These are phyloP conservation scores for Cystoisospora suis DNA, from an alignment of 169 alveolate genomes.

Conservation along the genomic window DNA sequence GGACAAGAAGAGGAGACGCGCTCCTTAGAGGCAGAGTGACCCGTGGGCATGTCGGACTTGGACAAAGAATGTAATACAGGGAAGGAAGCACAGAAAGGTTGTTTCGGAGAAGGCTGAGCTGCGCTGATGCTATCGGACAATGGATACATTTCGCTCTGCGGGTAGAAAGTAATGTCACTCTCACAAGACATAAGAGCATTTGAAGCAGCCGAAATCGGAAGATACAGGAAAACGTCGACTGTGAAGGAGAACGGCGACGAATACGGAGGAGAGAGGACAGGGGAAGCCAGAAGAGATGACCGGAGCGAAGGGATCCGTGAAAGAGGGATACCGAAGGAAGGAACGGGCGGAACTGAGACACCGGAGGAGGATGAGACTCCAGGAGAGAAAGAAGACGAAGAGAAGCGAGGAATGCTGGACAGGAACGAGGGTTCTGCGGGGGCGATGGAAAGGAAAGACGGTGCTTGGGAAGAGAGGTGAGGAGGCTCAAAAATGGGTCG, in stretches of 20 bases:
- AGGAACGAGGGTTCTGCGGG: not conserved
- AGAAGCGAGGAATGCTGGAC: not conserved
- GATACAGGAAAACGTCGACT: not conserved
- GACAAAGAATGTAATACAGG: not conserved
- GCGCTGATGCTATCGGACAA: too few species aligned
- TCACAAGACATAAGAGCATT: too few species aligned
- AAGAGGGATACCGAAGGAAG: not conserved
- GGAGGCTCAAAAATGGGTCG: not conserved
- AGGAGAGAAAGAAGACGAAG: not conserved
- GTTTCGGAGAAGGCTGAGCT: too few species aligned
- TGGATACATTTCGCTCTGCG: too few species aligned
- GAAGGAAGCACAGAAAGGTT: not conserved
- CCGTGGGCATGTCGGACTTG: not conserved
- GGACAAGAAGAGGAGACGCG: not conserved
- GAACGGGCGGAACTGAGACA: not conserved
- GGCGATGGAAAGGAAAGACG: not conserved
- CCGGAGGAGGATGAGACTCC: not conserved
- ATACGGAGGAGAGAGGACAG: not conserved
- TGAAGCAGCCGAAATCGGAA: not conserved
- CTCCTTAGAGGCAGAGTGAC: not conserved
- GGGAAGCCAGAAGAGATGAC: not conserved
- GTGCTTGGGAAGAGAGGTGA: not conserved
- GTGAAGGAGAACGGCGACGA: not conserved
- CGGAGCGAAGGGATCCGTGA: constrained; percentile 1
- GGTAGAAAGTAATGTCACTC: too few species aligned